Conservation (phyloP, 768 basidiomycete species). For the Clavaria fumosa region DNA sequence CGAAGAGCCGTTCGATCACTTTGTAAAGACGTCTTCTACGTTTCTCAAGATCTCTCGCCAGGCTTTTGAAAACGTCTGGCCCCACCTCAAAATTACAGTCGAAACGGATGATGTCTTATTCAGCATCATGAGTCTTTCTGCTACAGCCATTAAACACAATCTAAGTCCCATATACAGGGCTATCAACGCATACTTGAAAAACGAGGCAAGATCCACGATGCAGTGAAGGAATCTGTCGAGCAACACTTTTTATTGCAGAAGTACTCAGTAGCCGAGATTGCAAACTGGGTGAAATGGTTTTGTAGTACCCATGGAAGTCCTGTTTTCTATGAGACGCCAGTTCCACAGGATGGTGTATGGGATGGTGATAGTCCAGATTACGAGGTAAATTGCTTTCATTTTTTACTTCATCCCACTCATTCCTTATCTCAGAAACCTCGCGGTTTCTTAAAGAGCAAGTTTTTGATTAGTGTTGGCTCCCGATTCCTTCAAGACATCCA, state of each 20-base stretch:
- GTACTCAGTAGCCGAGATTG: not conserved
- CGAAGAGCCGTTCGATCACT: no score
- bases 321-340: constrained; percentile 1
- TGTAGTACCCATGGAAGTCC: constrained; percentile 1
- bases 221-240: not conserved
- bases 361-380: not conserved
- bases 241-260: not conserved
- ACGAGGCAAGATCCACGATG: not conserved
- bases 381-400: not conserved
- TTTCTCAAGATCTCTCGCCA: no score
- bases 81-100: not conserved
- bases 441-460: not conserved
- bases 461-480: not conserved
- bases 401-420: not conserved
- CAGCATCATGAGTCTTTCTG: not conserved
- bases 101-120: not conserved
- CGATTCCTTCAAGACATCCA: not conserved
- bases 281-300: constrained; percentile 1
- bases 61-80: no score
- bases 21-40: no score
- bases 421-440: not conserved
- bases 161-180: not conserved
- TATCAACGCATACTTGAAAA: not conserved
- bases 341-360: constrained; percentile 3
- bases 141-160: not conserved